Base-by-base conservation (phyloP, 352 stramenopile species). In the Phytophthora nicotianae region DNA sequence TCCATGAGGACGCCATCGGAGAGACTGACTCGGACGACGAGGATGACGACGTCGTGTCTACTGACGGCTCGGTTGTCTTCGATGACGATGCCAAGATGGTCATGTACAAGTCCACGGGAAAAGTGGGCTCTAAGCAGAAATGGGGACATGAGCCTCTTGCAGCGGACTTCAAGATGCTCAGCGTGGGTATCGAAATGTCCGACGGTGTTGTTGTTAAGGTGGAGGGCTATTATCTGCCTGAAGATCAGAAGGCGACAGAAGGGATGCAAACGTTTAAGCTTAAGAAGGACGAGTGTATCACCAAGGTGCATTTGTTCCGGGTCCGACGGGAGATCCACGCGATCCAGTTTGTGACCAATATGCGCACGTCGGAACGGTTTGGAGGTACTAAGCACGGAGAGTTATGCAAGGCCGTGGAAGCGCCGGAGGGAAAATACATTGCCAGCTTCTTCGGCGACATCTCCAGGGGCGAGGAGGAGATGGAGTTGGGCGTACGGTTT, bases 351-450 rank as follows among this genome's bases (percentile, higher is more conserved):
- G 65, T 73, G 42, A 73, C 65, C 19, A 59, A 58, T 47, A 32
- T 43, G 24, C 24, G 60, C 2, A 70, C 60, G 35, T 73, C 65
- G 40, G 60, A 66, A 26, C 48, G 65, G 4, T 73, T 62, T 35
- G 65, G 65, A 35, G 35, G n/a, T 6, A 54, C 37, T 2, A 70
- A 53, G 26, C 60, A 56, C 24, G 65, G 65, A 8, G 65, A 74
- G 42, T 29, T 74, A n/a, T 74, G 65, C 52, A 74, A 74, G 45
- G 65, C 55, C 0, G 65, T 74, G 37, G 65, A 74, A 16, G 65
- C 65, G 0, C 65, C 60, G 4, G 61, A 74, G 16, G 65, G 61
- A 3, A 55, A 68, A 16, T 74, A 41, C 23, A 63, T 74, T 50
- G 61, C 65, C 26, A 55, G 65, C 11, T 74, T 74, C 45, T 74